phyloP scores from a whole-genome alignment of 768 basidiomycete genomes.

The Antrodiella citrinella region DNA sequence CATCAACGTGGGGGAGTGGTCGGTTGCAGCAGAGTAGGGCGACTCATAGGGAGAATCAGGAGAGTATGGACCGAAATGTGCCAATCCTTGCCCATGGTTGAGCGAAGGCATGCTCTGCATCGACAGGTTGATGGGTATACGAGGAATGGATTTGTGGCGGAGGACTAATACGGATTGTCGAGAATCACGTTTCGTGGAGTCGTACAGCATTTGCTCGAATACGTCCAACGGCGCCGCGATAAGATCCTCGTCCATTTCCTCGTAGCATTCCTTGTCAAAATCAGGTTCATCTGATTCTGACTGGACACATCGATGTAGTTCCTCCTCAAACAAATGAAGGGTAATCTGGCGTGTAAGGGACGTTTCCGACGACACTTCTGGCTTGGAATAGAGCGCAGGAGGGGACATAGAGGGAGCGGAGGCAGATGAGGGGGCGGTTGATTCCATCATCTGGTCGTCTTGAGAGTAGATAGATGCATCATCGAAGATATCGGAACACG shows the following conservation, averaged over 20 bases:
- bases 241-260: conserved; percentile 5
- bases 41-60: not conserved
- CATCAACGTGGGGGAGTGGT: too few relatives aligned
- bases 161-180: not conserved
- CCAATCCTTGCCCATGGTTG: not conserved
- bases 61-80: not conserved
- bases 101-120: not conserved
- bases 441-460: not conserved
- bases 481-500: not conserved
- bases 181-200: not conserved
- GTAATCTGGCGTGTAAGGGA: not conserved
- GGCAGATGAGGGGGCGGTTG: not conserved
- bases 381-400: not conserved
- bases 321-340: not conserved
- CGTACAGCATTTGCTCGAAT: conserved; percentile 4
- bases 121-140: not conserved
- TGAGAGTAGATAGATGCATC: not conserved
- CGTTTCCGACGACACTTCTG: not conserved
- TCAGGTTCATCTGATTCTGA: not conserved
- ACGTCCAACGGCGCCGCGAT: conserved; percentile 1
- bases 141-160: not conserved
- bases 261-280: not conserved
- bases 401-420: conserved; percentile 1
- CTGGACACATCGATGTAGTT: conserved; percentile 1
- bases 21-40: not conserved